Evolutionary conservation across 345 rosid species (phyloP), one percentile per base, ranked within the genome.

Genomic region (Citrus unshiu): DNA sequence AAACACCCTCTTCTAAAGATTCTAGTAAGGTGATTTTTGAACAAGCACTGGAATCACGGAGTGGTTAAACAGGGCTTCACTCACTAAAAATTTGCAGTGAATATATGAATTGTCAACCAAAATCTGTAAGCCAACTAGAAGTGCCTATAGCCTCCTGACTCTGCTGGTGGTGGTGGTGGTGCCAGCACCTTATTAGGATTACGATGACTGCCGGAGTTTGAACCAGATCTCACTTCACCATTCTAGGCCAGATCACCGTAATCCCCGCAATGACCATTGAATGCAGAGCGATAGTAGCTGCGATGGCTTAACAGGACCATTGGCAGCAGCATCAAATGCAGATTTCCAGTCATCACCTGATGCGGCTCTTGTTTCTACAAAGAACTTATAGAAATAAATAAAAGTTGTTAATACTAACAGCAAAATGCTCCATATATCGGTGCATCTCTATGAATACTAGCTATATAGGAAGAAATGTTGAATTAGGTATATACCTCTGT

Each of bases 331-430:
- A 6, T 92, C 89, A 25, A 95, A 95, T 39, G 98, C 98, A 57
- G 88, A 85, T 83, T 92, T 91, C 98, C 98, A 95, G 80, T 93
- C 98, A 61, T 93, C 95, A 12, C 91, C 94, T 6, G 90, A 62
- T 12, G 88, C 14, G 35, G 4, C 5, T 4, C 5, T 32, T 34
- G 6, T 34, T 37, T 37, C 6, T 37, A 37, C 9, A 7, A 37
- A 37, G 40, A 37, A 37, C 40, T 37, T 37, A 1, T 37, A 37
- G 9, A 27, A 7, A 37, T 37, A 37, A 37, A 37, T 7, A 37
- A 37, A 6, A 37, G 40, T 37, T 37, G 9, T 37, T 37, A 37
- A 7, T 37, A 37, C 2, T 37, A 37, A 7, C 40, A 37, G 40
- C 9, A 7, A 37, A 37, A 37, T 7, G 40, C 40, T 37, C 6